Evolutionary conservation across 805 yeast species (phyloP), one percentile per base, ranked within the genome.

Genomic region (Metschnikowia orientalis): DNA sequence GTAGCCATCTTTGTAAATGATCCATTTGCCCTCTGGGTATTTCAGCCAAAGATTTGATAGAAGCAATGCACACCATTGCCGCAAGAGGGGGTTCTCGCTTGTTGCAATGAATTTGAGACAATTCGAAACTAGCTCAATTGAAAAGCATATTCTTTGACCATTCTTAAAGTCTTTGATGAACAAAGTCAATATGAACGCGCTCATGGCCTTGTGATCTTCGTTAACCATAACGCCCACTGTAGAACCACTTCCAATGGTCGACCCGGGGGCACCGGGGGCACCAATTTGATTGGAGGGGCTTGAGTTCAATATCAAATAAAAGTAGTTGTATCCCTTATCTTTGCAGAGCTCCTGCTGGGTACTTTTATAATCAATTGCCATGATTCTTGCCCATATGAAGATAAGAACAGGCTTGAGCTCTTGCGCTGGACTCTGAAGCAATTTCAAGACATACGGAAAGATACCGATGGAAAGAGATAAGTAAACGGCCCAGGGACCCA

Each of bases 401-500:
- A 92, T 92, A 37, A 92, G 61, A 3, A 90, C 95, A 0, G 97
- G 97, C 50, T 88, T 88, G 38, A 92, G 67, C 51, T 92, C 97
- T 17, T 86, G 94, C 0, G 97, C 96, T 0, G 97, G 97, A 39
- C 94, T 81, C 54, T 90, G 97, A 20, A 92, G 62, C 14, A 92
- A 69, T 48, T 89, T 87, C 34, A 90, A 65, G 19, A 92, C 95
- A 53, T 92, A 92, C 0, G 97, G 97, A 58, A 90, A 92, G 18
- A 92, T 90, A 14, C 97, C 97, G 44, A 92, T 89, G 6, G 95
- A 85, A 19, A 92, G 63, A 0, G 97, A 94, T 18, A 89, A 63
- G 48, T 88, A 85, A 0, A 92, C 97, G 0, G 98, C 97, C 94
- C 96, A 87, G 0, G 98, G 96, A 0, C 98, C 98, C 22, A 92